phyloP scores from a whole-genome alignment of 2,329 filamentous ascomycete genomes.

The Microdochium nivale region DNA sequence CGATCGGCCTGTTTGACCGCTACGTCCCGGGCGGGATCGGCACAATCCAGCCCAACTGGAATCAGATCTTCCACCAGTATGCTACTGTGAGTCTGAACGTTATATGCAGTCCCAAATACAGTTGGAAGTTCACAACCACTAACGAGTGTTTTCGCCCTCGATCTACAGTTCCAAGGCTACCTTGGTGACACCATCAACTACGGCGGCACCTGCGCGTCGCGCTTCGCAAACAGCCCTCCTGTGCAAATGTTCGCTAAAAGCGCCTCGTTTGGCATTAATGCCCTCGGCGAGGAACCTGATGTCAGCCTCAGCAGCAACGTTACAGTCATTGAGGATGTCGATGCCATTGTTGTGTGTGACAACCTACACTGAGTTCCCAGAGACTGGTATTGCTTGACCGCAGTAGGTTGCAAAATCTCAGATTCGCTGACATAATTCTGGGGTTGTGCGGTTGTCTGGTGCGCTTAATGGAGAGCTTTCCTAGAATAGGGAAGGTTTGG shows the following conservation, averaged over 20 bases:
- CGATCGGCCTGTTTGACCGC: constrained; percentile 15
- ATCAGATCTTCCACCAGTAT: constrained; percentile 13
- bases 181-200: constrained; percentile 7
- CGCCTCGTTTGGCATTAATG: constrained; percentile 1
- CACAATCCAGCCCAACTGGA: constrained; percentile 12
- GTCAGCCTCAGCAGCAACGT: constrained; percentile 5
- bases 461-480: no score
- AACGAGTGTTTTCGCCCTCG: not conserved
- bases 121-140: no score
- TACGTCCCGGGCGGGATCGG: constrained; percentile 15
- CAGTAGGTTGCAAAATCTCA: no score
- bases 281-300: constrained; percentile 2
- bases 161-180: constrained; percentile 6
- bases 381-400: no score
- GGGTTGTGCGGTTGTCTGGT: no score
- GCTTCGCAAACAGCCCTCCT: constrained; percentile 5
- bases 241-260: constrained; percentile 4
- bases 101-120: no score
- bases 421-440: no score
- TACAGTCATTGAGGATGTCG: constrained; percentile 3
- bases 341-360: not conserved
- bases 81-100: constrained; percentile 5
- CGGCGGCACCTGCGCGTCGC: constrained; percentile 9
- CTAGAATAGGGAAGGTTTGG: no score
- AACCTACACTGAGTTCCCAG: not conserved